Evolutionary conservation across 2,329 filamentous ascomycete species (phyloP).

Genomic region (Claviceps sp.): DNA sequence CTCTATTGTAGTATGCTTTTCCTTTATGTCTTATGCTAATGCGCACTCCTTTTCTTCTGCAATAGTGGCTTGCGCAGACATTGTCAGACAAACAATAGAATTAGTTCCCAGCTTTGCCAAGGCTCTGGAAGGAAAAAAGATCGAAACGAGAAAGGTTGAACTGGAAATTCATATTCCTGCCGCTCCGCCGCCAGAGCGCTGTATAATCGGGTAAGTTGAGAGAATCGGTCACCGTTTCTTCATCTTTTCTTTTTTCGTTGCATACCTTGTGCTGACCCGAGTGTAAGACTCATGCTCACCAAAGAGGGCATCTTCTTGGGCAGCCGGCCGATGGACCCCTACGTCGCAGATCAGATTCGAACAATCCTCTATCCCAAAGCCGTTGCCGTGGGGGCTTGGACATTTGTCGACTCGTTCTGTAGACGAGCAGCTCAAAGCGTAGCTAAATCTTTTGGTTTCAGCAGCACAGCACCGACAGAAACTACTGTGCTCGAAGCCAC

Average conservation of each 20-base stretch:
- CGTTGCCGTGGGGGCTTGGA: constrained; percentile 36
- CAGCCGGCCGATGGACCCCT: constrained; percentile 33
- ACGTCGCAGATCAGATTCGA: constrained; percentile 29
- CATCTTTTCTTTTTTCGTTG: background rate
- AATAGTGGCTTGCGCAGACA: constrained; percentile 18
- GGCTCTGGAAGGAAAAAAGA: constrained; percentile 30
- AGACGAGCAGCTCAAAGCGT: constrained; percentile 31
- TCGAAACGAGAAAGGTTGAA: constrained; percentile 40
- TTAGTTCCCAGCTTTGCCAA: constrained; percentile 27
- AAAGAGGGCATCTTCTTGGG: constrained; percentile 35
- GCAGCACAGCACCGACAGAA: constrained; percentile 11
- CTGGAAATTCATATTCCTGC: constrained; percentile 48
- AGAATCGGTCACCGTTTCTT: background rate
- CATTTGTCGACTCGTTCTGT: constrained; percentile 34
- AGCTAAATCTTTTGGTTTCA: constrained; percentile 32
- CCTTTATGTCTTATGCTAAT: background rate
- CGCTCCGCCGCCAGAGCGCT: constrained; percentile 44
- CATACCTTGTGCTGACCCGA: constrained; percentile 3
- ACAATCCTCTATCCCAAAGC: constrained; percentile 41
- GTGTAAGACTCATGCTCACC: constrained; percentile 33
- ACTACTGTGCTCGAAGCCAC: constrained; percentile 15
- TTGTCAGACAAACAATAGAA: constrained; percentile 24
- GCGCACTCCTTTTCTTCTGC: background rate
- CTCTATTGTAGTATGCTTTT: background rate
- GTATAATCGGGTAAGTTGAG: constrained; percentile 40